These are phyloP conservation scores for Zymoseptoria tritici DNA, from an alignment of 2,329 filamentous ascomycete species.

Conservation along the genomic window DNA sequence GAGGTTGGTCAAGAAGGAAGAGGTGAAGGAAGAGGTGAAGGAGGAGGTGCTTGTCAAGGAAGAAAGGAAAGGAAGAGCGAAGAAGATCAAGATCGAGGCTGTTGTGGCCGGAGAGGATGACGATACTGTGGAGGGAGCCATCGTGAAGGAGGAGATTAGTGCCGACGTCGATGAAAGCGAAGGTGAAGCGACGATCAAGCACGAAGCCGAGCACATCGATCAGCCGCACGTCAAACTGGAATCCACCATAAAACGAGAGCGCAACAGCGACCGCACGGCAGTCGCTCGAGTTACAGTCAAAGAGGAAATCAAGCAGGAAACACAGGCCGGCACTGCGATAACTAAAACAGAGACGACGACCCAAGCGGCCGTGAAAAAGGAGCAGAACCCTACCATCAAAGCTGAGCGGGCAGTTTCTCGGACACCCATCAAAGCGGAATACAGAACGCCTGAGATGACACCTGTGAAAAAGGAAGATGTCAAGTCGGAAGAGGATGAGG, in stretches of 20 bases:
- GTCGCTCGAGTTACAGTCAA: not conserved
- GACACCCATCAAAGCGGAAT: not conserved
- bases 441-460: not conserved
- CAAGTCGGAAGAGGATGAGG: constrained; percentile 31
- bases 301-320: not conserved
- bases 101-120: constrained; percentile 26
- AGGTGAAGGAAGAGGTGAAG: constrained; percentile 40
- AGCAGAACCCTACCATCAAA: not conserved
- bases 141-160: constrained; percentile 30
- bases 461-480: constrained; percentile 34
- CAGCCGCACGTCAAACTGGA: not conserved
- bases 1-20: constrained; percentile 43
- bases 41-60: constrained; percentile 26
- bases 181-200: not conserved
- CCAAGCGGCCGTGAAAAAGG: not conserved
- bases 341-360: not conserved
- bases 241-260: not conserved
- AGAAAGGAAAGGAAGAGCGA: constrained; percentile 23
- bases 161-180: not conserved
- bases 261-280: not conserved
- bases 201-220: not conserved
- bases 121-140: constrained; percentile 28
- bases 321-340: not conserved
- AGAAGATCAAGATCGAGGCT: constrained; percentile 28
- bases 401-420: not conserved